Percentiles rank a stretch among this genome's conserved stretches.
Conservation (phyloP, 371 early-diverging fungal species). For the Nematocida displodere region DNA sequence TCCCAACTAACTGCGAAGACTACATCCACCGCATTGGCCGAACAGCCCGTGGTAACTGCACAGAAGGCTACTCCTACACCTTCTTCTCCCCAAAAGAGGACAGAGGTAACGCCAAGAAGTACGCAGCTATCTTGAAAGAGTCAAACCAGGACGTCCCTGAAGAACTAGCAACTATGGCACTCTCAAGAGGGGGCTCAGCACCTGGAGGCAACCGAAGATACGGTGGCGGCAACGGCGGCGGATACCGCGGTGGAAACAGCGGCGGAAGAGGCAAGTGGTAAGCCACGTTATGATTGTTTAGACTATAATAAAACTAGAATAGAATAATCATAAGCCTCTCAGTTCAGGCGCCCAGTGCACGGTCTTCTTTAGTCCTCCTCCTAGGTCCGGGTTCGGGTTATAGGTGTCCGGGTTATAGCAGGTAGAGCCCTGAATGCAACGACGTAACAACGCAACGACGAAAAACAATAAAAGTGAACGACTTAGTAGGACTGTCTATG, state of each 20-base stretch:
- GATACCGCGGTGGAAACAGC: slow-evolving; percentile 1
- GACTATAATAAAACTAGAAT: neutral
- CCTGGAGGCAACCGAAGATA: slow-evolving; percentile 33
- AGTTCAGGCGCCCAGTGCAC: neutral
- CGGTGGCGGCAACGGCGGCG: slow-evolving; percentile 42
- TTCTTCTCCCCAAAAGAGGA: slow-evolving; percentile 84
- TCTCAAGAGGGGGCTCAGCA: slow-evolving; percentile 29
- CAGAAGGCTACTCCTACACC: slow-evolving; percentile 83
- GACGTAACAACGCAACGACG: no score
- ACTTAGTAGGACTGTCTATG: no score
- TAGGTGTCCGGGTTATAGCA: no score
- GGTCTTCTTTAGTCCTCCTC: neutral
- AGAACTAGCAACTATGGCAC: slow-evolving; percentile 72
- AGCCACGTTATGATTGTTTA: neutral
- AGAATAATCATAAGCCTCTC: slow-evolving; percentile 13
- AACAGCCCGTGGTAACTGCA: slow-evolving; percentile 85
- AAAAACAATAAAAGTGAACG: no score
- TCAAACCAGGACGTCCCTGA: slow-evolving; percentile 83
- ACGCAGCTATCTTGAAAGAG: slow-evolving; percentile 79
- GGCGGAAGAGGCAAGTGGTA: slow-evolving; percentile 31
- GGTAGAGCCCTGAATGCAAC: no score
- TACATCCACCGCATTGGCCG: slow-evolving; percentile 96
- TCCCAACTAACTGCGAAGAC: slow-evolving; percentile 87
- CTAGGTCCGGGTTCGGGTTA: no score
- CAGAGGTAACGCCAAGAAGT: slow-evolving; percentile 75